Evolutionary conservation across 1,284 basidiomycete species (phyloP).

Genomic region (Ustilago nuda): DNA sequence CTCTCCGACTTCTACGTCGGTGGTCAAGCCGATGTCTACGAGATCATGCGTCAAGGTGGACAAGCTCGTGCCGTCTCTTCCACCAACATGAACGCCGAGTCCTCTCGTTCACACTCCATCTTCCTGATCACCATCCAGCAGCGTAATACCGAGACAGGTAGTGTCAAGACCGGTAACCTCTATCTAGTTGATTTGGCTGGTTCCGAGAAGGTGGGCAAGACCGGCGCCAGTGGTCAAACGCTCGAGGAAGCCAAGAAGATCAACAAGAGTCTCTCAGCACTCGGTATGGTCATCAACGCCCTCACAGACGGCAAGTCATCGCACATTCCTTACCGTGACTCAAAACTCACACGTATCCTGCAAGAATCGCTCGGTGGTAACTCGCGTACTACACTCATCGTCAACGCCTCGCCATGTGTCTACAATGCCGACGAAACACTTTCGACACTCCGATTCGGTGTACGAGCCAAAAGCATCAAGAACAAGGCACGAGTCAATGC

Average conservation of each 20-base stretch:
- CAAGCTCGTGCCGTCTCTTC: constrained; percentile 90
- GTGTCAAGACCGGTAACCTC: constrained; percentile 94
- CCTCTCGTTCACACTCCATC: constrained; percentile 98
- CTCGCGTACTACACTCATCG: constrained; percentile 97
- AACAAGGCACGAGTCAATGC: constrained; percentile 99
- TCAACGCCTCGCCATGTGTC: constrained; percentile 96
- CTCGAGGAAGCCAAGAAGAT: constrained; percentile 99
- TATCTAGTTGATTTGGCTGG: constrained; percentile 99
- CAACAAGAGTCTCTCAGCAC: constrained; percentile 96
- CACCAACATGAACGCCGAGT: constrained; percentile 99
- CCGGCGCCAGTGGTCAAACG: constrained; percentile 97
- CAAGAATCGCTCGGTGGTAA: constrained; percentile 99
- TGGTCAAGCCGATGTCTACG: constrained; percentile 82
- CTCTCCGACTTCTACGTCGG: constrained; percentile 98
- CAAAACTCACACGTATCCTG: constrained; percentile 97
- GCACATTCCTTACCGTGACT: constrained; percentile 98
- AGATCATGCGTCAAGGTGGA: constrained; percentile 97
- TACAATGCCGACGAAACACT: constrained; percentile 98
- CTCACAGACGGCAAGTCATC: constrained; percentile 92
- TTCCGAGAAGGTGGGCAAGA: constrained; percentile 99
- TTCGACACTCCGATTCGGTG: constrained; percentile 95
- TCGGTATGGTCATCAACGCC: constrained; percentile 99
- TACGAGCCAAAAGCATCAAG: constrained; percentile 98
- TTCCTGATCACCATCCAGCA: constrained; percentile 98
- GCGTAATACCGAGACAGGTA: constrained; percentile 93